Conservation (phyloP, 768 basidiomycete species). For the Tricholoma sp. region DNA sequence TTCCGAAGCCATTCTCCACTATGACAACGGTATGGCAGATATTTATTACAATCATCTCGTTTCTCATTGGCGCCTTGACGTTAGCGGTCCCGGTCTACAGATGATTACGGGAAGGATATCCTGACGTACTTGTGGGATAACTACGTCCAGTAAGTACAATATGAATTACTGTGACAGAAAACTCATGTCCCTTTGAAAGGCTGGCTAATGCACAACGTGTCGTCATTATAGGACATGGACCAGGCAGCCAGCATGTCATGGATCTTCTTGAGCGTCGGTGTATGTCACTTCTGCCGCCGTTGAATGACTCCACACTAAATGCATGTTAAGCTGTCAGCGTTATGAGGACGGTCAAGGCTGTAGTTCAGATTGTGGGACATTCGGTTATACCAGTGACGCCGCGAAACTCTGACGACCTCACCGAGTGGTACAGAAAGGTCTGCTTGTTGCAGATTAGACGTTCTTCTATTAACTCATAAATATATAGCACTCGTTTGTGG, state of each 20-base stretch:
- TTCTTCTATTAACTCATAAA: slow-evolving; percentile 2
- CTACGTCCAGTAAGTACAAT: slow-evolving; percentile 72
- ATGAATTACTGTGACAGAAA: not conserved
- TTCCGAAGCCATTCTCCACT: slow-evolving; percentile 44
- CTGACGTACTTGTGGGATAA: slow-evolving; percentile 94
- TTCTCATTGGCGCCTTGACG: not conserved
- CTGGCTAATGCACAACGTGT: slow-evolving; percentile 69
- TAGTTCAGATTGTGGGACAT: slow-evolving; percentile 77
- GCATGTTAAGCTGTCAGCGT: slow-evolving; percentile 38
- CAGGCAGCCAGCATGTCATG: slow-evolving; percentile 73
- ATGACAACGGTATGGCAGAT: slow-evolving; percentile 30
- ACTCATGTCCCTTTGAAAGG: slow-evolving; percentile 32
- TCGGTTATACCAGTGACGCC: slow-evolving; percentile 51
- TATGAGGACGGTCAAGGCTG: slow-evolving; percentile 58
- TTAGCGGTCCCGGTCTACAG: slow-evolving; percentile 37
- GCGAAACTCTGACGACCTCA: slow-evolving; percentile 48
- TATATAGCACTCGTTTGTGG: slow-evolving; percentile 66
- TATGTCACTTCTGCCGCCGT: slow-evolving; percentile 27
- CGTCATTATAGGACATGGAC: slow-evolving; percentile 83
- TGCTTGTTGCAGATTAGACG: slow-evolving; percentile 7
- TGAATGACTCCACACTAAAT: not conserved
- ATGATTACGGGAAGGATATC: slow-evolving; percentile 50
- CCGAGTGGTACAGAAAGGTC: slow-evolving; percentile 73
- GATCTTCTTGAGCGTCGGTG: slow-evolving; percentile 69
- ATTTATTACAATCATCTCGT: not conserved